Conservation (phyloP, 768 basidiomycete genomes). For the Glaciozyma antarctica region DNA sequence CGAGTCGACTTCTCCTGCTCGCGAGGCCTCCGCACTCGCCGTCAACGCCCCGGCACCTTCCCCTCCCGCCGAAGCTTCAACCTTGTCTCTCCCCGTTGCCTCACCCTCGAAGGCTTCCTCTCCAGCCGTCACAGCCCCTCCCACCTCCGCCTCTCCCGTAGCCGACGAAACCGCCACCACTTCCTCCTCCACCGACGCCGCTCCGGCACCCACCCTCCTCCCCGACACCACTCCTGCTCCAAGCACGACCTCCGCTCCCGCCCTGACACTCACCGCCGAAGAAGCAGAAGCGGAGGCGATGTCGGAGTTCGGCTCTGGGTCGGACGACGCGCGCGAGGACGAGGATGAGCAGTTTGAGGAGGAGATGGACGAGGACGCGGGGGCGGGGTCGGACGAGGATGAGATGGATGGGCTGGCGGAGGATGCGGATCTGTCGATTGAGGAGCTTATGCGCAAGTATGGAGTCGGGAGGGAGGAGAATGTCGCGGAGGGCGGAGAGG, state of each 20-base stretch:
- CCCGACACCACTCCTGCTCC: neutral
- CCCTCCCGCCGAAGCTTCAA: neutral
- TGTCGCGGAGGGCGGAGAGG: neutral
- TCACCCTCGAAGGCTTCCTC: no score
- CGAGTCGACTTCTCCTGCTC: no score
- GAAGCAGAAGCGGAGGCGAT: conserved; percentile 30
- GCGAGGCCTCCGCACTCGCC: no score
- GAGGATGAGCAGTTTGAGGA: conserved; percentile 31
- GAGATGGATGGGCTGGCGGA: conserved; percentile 41
- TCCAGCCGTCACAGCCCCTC: no score
- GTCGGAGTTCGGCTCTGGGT: conserved; percentile 34
- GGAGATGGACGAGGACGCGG: conserved; percentile 32
- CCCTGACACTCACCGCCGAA: conserved; percentile 11
- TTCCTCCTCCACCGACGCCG: no score
- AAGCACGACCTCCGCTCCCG: no score
- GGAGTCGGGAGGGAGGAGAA: conserved; percentile 14
- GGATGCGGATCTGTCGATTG: conserved; percentile 41
- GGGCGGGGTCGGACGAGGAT: conserved; percentile 30
- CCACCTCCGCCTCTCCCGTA: no score
- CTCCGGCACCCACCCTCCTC: no score
- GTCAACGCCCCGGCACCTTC: neutral
- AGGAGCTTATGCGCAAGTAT: conserved; percentile 31
- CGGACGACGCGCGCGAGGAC: conserved; percentile 30
- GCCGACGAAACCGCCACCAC: no score
- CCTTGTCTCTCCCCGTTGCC: no score